Evolutionary conservation across 2,329 filamentous ascomycete species (phyloP).

Genomic region (Fusarium irregulare): DNA sequence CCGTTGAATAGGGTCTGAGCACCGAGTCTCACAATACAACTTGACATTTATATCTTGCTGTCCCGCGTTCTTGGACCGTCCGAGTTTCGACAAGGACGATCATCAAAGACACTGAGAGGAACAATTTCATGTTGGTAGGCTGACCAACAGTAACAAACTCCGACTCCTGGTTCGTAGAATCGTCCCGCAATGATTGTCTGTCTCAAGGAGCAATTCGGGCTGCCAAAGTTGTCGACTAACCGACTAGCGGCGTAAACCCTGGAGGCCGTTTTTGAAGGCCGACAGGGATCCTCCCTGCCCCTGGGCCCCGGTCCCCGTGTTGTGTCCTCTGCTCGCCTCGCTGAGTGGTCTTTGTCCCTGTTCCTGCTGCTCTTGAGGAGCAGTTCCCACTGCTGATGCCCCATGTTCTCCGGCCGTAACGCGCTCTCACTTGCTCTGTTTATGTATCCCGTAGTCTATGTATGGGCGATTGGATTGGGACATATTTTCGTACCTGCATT

Average conservation of each 20-base stretch:
- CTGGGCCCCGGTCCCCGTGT: constrained; percentile 16
- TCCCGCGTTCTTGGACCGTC: constrained; percentile 31
- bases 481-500: constrained; percentile 38
- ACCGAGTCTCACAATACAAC: constrained; percentile 21
- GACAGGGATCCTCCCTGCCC: constrained; percentile 14
- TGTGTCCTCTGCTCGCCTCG: constrained; percentile 26
- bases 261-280: constrained; percentile 36
- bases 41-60: constrained; percentile 3
- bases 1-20: constrained; percentile 27
- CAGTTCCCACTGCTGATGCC: constrained; percentile 24
- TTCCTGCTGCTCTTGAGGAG: constrained; percentile 22
- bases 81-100: constrained; percentile 6
- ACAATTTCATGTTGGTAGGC: neutral
- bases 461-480: constrained; percentile 9
- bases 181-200: neutral
- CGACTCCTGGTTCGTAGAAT: neutral
- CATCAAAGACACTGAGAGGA: neutral
- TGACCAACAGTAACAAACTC: neutral
- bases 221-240: constrained; percentile 26
- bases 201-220: constrained; percentile 21
- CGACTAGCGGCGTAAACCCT: constrained; percentile 27
- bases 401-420: constrained; percentile 23
- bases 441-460: neutral
- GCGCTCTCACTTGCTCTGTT: constrained; percentile 18
- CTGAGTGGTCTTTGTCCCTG: constrained; percentile 19